phyloP scores from a whole-genome alignment of 2,329 filamentous ascomycete species.

The Chaetomium sp. region DNA sequence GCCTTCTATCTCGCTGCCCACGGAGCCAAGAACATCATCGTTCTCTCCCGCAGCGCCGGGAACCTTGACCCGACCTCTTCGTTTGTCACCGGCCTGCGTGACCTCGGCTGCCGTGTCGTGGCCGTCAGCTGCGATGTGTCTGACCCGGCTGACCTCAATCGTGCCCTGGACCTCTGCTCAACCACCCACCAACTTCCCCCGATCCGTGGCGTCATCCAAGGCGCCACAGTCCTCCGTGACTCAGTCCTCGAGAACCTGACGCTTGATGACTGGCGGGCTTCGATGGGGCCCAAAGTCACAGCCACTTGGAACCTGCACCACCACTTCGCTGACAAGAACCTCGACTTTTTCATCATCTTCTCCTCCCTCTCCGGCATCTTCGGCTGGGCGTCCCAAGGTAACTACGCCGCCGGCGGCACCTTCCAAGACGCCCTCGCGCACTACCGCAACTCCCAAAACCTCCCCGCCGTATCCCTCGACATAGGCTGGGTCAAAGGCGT shows the following conservation, averaged over 20 bases:
- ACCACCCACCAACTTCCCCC: too few relatives aligned
- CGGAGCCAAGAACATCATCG: constrained; percentile 34
- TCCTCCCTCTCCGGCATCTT: background rate
- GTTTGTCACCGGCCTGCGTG: background rate
- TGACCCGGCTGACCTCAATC: constrained; percentile 5
- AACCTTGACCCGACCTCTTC: background rate
- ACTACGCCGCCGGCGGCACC: background rate
- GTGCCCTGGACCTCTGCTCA: too few relatives aligned
- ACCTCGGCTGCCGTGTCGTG: background rate
- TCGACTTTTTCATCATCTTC: constrained; percentile 1
- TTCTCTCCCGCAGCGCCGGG: constrained; percentile 30
- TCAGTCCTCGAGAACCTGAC: constrained; percentile 25
- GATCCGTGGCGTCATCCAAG: constrained; percentile 22
- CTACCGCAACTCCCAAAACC: background rate
- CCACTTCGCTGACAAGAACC: background rate
- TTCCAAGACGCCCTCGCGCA: background rate
- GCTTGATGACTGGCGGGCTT: constrained; percentile 25
- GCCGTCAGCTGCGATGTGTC: constrained; percentile 18
- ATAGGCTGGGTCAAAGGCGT: background rate
- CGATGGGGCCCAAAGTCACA: constrained; percentile 36
- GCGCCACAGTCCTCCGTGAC: constrained; percentile 24
- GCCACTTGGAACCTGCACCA: constrained; percentile 36
- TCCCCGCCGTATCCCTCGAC: background rate
- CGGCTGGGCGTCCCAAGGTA: background rate
- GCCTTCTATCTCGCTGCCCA: constrained; percentile 30